Conservation (phyloP, 495 filamentous ascomycete species). For the Aspergillus biplanus region DNA sequence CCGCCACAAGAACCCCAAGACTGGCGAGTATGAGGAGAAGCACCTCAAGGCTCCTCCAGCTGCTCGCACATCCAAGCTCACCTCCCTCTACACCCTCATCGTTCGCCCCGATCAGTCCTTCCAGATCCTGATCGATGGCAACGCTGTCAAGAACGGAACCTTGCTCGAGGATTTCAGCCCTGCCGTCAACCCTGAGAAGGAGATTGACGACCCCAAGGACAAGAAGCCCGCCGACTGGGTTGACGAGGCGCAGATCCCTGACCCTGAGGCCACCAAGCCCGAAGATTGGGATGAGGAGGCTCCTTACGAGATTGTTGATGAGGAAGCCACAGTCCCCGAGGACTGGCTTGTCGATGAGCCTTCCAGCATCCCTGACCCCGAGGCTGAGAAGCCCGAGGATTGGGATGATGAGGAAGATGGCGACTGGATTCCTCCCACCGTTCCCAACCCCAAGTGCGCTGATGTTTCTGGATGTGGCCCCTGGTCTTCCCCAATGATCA, state of each 20-base stretch:
- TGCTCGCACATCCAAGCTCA: conserved; percentile 86
- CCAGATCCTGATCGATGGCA: conserved; percentile 87
- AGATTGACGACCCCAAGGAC: conserved; percentile 97
- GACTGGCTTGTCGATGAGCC: conserved; percentile 98
- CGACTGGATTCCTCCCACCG: conserved; percentile 93
- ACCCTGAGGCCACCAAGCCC: conserved; percentile 94
- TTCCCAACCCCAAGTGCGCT: conserved; percentile 94
- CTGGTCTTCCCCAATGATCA: conserved; percentile 90
- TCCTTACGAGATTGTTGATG: conserved; percentile 91
- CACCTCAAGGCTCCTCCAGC: conserved; percentile 84
- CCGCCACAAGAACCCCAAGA: conserved; percentile 99
- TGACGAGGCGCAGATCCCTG: conserved; percentile 84
- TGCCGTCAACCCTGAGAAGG: conserved; percentile 89
- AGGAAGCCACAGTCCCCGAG: conserved; percentile 87
- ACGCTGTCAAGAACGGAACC: conserved; percentile 81
- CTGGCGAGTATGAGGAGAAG: conserved; percentile 99
- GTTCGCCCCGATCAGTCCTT: conserved; percentile 95
- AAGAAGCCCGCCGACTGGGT: conserved; percentile 96
- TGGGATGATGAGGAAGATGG: conserved; percentile 99
- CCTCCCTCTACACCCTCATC: conserved; percentile 93
- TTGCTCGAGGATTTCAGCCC: conserved; percentile 95
- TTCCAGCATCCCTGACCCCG: conserved; percentile 84
- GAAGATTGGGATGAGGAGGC: conserved; percentile 99
- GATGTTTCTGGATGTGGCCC: conserved; percentile 92
- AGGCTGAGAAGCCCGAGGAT: conserved; percentile 98